A percentile compares a stretch with the other conserved stretches of the same genome.
Conservation (phyloP, 768 basidiomycete genomes). For the Rhodocollybia butyracea region DNA sequence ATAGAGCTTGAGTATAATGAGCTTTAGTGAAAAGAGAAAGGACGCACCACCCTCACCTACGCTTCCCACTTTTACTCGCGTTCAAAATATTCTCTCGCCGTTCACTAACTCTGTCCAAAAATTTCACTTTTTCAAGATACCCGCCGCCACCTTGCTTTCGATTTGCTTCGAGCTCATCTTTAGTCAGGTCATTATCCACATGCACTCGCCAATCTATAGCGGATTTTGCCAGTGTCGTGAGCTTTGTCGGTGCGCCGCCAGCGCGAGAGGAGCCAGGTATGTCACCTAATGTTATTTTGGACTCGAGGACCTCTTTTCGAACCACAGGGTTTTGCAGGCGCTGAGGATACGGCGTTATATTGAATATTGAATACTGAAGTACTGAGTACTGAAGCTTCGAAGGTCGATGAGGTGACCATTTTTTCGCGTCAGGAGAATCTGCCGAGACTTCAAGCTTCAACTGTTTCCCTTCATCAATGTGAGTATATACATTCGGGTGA, state of each 20-base stretch:
- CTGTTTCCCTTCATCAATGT: constrained; percentile 52
- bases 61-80: constrained; percentile 43
- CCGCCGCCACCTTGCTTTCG: too few species aligned
- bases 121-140: constrained; percentile 86
- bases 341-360: too few species aligned
- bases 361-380: too few species aligned
- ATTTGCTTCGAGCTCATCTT: too few species aligned
- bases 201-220: constrained; percentile 84
- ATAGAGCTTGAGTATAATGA: too few species aligned
- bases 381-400: background rate
- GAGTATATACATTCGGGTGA: background rate
- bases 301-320: constrained; percentile 64
- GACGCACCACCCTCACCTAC: constrained; percentile 1
- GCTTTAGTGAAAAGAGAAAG: too few species aligned
- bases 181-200: constrained; percentile 41
- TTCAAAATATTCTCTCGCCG: constrained; percentile 66
- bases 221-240: constrained; percentile 76
- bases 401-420: constrained; percentile 52
- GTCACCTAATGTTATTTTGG: constrained; percentile 52
- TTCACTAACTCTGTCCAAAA: constrained; percentile 71
- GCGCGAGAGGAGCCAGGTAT: constrained; percentile 40
- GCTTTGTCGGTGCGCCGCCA: too few species aligned
- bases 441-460: constrained; percentile 72
- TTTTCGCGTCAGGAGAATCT: constrained; percentile 70
- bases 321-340: constrained; percentile 19